These are phyloP conservation scores for Acacia crassicarpa DNA, from an alignment of 306 rosid genomes.

Conservation along the genomic window DNA sequence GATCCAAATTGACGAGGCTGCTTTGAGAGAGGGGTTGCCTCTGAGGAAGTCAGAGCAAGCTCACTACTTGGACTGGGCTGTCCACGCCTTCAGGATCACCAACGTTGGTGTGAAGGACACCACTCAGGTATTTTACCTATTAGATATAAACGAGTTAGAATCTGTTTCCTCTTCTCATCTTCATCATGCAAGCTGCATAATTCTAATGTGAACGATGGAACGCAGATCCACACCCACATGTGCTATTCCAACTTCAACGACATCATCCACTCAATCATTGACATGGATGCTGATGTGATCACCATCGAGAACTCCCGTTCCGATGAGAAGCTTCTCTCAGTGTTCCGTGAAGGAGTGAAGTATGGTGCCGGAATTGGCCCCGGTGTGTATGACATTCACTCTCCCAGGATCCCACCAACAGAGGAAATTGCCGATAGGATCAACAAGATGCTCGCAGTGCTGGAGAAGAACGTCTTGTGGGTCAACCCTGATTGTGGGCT, in stretches of 20 bases:
- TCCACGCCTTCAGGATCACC: constrained; percentile 88
- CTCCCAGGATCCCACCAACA: constrained; percentile 81
- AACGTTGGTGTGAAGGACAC: constrained; percentile 72
- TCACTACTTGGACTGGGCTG: constrained; percentile 85
- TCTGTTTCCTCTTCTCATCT: background rate
- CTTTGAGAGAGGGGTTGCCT: constrained; percentile 85
- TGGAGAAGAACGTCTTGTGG: constrained; percentile 82
- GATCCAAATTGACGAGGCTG: constrained; percentile 93
- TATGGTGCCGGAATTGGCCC: constrained; percentile 93
- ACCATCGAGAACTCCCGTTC: constrained; percentile 95
- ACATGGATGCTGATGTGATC: constrained; percentile 94
- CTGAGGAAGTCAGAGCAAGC: constrained; percentile 84
- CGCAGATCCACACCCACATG: constrained; percentile 93
- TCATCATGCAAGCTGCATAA: constrained; percentile 8
- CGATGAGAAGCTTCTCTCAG: constrained; percentile 82
- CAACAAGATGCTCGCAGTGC: constrained; percentile 90
- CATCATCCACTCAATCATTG: constrained; percentile 87
- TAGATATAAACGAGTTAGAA: background rate
- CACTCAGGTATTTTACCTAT: constrained; percentile 57
- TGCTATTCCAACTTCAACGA: constrained; percentile 93
- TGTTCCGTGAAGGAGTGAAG: constrained; percentile 90
- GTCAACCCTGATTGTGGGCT: constrained; percentile 90
- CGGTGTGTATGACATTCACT: constrained; percentile 87
- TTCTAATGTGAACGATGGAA: constrained; percentile 27
- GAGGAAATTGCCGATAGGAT: constrained; percentile 87